Percentiles rank a stretch among this genome's conserved stretches.
Conservation (phyloP, 352 stramenopile species). For the Phytophthora crassamura region DNA sequence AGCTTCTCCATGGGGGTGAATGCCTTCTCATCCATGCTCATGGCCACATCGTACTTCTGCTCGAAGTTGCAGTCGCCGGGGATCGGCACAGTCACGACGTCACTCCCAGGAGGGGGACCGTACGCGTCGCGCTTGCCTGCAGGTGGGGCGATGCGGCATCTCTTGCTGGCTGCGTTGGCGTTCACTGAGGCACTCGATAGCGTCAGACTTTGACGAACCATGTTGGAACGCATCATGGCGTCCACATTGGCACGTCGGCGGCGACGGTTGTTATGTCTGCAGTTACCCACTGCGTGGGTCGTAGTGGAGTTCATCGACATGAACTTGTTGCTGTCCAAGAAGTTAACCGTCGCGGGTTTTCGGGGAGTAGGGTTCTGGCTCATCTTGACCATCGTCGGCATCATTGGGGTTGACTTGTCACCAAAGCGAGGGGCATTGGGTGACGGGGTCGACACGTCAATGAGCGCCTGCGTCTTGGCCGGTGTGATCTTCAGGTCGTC, state of each 20-base stretch:
- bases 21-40: constrained; percentile 56
- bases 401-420: constrained; percentile 27
- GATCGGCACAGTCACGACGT: constrained; percentile 64
- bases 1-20: constrained; percentile 60
- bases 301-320: constrained; percentile 39
- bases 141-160: constrained; percentile 23
- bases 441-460: constrained; percentile 69
- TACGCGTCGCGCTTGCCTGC: constrained; percentile 31
- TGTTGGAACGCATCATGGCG: constrained; percentile 73
- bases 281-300: constrained; percentile 39
- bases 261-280: constrained; percentile 17
- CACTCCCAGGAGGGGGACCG: constrained; percentile 51
- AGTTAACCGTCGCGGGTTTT: constrained; percentile 49
- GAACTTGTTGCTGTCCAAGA: constrained; percentile 67
- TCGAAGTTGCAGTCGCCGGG: constrained; percentile 67
- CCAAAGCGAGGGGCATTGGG: constrained; percentile 32
- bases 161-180: constrained; percentile 25
- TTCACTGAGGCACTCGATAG: constrained; percentile 44
- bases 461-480: constrained; percentile 60
- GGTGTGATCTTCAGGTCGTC: constrained; percentile 56
- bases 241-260: constrained; percentile 69
- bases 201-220: constrained; percentile 55
- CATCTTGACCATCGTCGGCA: constrained; percentile 33
- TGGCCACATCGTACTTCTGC: constrained; percentile 63
- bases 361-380: constrained; percentile 41